Conservation (phyloP, 768 basidiomycete species). For the Baorangia bicolor region DNA sequence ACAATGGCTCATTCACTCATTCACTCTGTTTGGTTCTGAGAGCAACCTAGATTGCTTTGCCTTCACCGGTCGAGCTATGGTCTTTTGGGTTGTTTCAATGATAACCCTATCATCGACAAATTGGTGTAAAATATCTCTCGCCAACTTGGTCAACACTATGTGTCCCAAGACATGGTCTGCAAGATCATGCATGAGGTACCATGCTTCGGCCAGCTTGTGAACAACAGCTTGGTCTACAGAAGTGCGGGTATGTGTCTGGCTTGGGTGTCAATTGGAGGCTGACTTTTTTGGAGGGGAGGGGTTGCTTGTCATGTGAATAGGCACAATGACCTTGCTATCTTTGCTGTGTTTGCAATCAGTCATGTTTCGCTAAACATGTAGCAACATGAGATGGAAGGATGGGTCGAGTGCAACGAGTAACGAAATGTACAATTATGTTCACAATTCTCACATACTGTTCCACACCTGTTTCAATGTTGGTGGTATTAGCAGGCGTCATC, state of each 20-base stretch:
- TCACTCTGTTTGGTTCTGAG: no score
- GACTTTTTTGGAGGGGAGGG: conserved; percentile 3
- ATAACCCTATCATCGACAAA: background rate
- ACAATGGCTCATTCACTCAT: no score
- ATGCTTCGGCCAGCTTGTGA: no score
- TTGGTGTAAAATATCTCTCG: background rate
- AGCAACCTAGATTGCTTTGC: no score
- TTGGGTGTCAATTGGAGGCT: background rate
- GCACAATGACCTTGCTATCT: background rate
- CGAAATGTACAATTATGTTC: background rate
- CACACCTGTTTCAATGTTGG: no score
- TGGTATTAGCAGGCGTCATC: no score
- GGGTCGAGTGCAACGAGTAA: background rate
- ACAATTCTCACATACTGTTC: background rate
- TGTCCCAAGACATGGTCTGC: no score
- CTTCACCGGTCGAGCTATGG: no score
- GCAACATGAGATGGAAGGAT: background rate
- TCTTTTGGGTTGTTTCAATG: no score
- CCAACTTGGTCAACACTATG: background rate
- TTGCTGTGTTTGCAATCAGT: background rate
- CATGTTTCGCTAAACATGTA: background rate
- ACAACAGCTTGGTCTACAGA: no score
- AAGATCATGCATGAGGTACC: no score
- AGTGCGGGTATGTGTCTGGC: conserved; percentile 3
- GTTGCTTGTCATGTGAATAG: background rate